phyloP scores from a whole-genome alignment of 768 basidiomycete genomes.

The Termitomyces sp. region DNA sequence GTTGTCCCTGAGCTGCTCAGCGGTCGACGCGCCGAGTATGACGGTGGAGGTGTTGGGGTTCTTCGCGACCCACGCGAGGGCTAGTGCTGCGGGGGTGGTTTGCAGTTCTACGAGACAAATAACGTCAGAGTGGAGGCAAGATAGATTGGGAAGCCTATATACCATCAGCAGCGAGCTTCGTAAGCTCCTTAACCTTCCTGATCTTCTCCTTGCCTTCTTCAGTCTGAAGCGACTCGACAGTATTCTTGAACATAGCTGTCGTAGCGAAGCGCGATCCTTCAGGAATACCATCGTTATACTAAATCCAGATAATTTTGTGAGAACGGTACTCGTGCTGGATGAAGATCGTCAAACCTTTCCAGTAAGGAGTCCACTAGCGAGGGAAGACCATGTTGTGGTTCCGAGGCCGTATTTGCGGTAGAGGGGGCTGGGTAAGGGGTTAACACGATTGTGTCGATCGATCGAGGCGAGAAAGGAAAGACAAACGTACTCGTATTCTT shows the following conservation, averaged over 20 bases:
- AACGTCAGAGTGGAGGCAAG: background rate
- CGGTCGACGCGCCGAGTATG: conserved; percentile 66
- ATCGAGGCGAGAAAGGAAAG: background rate
- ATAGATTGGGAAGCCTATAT: background rate
- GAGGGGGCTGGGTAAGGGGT: conserved; percentile 37
- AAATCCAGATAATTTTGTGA: background rate
- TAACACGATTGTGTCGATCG: background rate
- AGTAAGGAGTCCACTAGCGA: conserved; percentile 73
- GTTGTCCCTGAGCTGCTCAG: conserved; percentile 65
- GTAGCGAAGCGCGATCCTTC: conserved; percentile 66
- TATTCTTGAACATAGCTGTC: conserved; percentile 48
- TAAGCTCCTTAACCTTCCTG: conserved; percentile 65
- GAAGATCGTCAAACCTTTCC: conserved; percentile 51
- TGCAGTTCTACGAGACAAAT: conserved; percentile 26
- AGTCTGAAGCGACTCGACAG: conserved; percentile 48
- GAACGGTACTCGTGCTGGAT: background rate
- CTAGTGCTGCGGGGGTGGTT: conserved; percentile 58
- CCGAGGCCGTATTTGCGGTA: conserved; percentile 68
- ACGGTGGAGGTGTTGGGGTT: conserved; percentile 68
- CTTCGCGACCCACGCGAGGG: conserved; percentile 75
- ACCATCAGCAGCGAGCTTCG: conserved; percentile 61
- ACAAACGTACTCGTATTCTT: conserved; percentile 59
- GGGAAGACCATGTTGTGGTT: conserved; percentile 72
- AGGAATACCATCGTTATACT: conserved; percentile 79
- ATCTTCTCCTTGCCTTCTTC: conserved; percentile 68